Conservation (phyloP, 2,329 filamentous ascomycete species). For the Neospermospora avenae region DNA sequence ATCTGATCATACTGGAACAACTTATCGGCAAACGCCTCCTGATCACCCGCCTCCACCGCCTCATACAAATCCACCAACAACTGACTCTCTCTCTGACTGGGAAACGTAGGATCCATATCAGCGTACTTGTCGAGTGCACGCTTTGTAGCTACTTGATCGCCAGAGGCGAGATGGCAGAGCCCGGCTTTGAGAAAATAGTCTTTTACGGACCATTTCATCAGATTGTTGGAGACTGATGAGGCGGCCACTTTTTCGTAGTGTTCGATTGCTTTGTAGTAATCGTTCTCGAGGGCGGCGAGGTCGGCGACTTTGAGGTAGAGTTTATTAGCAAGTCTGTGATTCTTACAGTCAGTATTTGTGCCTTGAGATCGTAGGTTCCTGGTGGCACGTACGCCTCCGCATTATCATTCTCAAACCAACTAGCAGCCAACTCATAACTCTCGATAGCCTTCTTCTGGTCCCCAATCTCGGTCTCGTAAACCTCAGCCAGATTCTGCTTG, state of each 20-base stretch:
- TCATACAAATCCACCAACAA: constrained; percentile 74
- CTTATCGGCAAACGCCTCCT: constrained; percentile 81
- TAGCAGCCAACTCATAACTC: constrained; percentile 79
- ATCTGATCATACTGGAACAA: constrained; percentile 87
- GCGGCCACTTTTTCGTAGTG: constrained; percentile 81
- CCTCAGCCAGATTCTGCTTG: constrained; percentile 82
- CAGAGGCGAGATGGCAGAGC: constrained; percentile 75
- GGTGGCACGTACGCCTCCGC: constrained; percentile 65
- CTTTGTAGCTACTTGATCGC: constrained; percentile 73
- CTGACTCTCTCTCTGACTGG: constrained; percentile 74
- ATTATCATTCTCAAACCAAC: constrained; percentile 87
- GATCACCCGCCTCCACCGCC: constrained; percentile 72
- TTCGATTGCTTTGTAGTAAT: constrained; percentile 81
- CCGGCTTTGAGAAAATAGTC: constrained; percentile 94
- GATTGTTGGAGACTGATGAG: constrained; percentile 78
- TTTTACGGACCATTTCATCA: constrained; percentile 93
- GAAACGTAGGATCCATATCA: constrained; percentile 75
- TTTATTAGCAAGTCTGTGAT: constrained; percentile 80
- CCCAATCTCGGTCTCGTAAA: constrained; percentile 78
- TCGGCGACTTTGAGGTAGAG: constrained; percentile 91
- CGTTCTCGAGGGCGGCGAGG: constrained; percentile 72
- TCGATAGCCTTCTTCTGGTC: constrained; percentile 77
- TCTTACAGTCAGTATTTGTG: constrained; percentile 3
- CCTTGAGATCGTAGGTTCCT: background rate
- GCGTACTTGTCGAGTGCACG: constrained; percentile 79